Evolutionary conservation across 2,329 filamentous ascomycete species (phyloP), one percentile per base, ranked within the genome.

Genomic region (Fusarium pseudocircinatum): DNA sequence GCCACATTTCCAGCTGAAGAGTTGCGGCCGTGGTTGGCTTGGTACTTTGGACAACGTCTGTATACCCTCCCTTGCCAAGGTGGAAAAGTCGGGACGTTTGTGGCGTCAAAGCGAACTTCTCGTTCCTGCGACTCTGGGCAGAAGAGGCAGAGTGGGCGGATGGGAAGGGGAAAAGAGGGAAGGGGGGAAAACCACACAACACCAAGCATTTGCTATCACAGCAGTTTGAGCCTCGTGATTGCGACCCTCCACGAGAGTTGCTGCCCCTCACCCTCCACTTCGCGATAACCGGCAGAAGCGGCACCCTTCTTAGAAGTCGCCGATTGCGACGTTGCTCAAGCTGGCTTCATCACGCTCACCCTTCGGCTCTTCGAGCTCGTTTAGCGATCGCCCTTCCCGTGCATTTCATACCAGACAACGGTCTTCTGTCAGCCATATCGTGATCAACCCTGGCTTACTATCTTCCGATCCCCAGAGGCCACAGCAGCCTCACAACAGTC

Each of bases 281-380:
- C 36, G 40, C 54, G 39, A 62, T n/a, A 49, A 42, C 56, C 47
- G 57, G 60, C 66, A 67, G 57, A 70, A 71, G 59, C 70, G 46
- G 56, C 54, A 63, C 46, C 67, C 37, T 69, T 63, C 43, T 63
- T 63, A 56, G 57, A 64, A 56, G 76, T 78, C 69, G 76, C 76
- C 65, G 50, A 46, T 61, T 67, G 74, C 76, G 69, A 77, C 77
- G 63, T 75, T 67, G 26, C 60, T 63, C 82, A 87, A 83, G 75
- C 85, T 90, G 88, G 87, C 86, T 83, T 83, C 85, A 76, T 80
- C 83, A 83, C 84, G 82, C 72, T 80, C 82, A 74, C 80, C 83
- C 76, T 83, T 85, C 75, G 87, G 87, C 80, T 87, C 88, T 69
- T 89, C 88, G 82, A 84, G 82, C 81, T 87, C 87, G 77, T 85